Evolutionary conservation across 2,329 filamentous ascomycete genomes (phyloP), one percentile per base, ranked within the genome.

Genomic region (Penicillium hordei): DNA sequence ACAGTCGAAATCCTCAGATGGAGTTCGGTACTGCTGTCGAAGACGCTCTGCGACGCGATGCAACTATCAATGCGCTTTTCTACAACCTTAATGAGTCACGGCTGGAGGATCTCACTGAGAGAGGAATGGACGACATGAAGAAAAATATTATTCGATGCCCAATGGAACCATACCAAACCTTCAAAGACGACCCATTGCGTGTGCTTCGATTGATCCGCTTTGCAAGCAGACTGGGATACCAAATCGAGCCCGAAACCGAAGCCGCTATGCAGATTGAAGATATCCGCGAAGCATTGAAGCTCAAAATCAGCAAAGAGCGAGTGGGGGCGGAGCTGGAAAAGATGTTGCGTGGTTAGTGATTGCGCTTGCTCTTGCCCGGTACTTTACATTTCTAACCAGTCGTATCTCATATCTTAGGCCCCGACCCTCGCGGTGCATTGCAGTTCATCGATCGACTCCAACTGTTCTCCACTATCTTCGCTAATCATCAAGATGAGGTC

Each of bases 51-150:
- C 87, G 93, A 23, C 86, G 93, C 48, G 93, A 99, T 79, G 93
- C 93, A 23, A 97, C 92, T 0, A 87, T 97, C 60, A 99, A 99
- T 72, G 91, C 94, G 25, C 84, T 99, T 61, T 97, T 97, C 77
- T 97, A 94, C 80, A 97, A 97, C 67, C 79, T 99, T 39, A 87
- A 93, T 68, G 91, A 88, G 1, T 83, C 85, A 34, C 68, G 82
- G 58, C 83, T 97, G 36, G 93, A 97, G 73, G 94, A 99, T 72
- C 89, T 95, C 60, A 95, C 91, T 0, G 83, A 83, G 8, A 76
- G 74, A 39, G 93, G 94, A 0, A 78, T 95, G 36, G 71, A 83
- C 8, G 93, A 97, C 70, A 86, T 97, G 85, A 73, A 81, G 34
- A 78, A 80, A 2, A 84, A 85, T 60, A 78, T 93, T 49, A 92